Percentiles rank a stretch among this genome's conserved stretches.
These are phyloP conservation scores for Cucurbita argyrosperma DNA, from an alignment of 306 rosid genomes.

Conservation along the genomic window DNA sequence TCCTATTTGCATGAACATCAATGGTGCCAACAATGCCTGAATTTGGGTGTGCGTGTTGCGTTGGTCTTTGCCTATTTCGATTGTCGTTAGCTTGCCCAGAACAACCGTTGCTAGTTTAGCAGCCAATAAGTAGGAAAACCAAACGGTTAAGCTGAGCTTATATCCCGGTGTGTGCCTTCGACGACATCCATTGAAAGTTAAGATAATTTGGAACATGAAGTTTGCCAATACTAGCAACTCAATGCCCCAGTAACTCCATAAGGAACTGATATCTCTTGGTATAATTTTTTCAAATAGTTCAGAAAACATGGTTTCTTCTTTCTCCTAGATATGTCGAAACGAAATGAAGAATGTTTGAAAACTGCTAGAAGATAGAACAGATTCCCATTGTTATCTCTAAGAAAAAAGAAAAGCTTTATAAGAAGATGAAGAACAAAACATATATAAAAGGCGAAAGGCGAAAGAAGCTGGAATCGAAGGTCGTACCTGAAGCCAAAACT, in stretches of 20 bases:
- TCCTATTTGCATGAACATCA: slow-evolving; percentile 52
- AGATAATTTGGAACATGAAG: slow-evolving; percentile 32
- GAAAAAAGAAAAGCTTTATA: not conserved
- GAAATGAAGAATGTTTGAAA: not conserved
- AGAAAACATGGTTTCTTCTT: not conserved
- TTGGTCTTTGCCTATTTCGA: slow-evolving; percentile 23
- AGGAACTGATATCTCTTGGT: slow-evolving; percentile 20
- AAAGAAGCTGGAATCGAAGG: not conserved
- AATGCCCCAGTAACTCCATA: slow-evolving; percentile 43
- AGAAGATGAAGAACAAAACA: not conserved
- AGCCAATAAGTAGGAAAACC: slow-evolving; percentile 40
- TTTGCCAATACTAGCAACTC: slow-evolving; percentile 31
- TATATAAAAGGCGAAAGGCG: not conserved
- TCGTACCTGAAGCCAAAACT: not conserved
- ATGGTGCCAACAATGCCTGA: slow-evolving; percentile 38
- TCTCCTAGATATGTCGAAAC: not conserved
- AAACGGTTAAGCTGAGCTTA: slow-evolving; percentile 32
- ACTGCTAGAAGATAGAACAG: not conserved
- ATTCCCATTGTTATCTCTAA: not conserved
- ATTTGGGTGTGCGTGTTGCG: slow-evolving; percentile 28
- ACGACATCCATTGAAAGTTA: slow-evolving; percentile 41
- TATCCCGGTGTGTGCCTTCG: slow-evolving; percentile 39
- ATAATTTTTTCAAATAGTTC: slow-evolving; percentile 19
- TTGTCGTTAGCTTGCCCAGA: slow-evolving; percentile 42
- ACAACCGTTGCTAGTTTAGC: slow-evolving; percentile 33